Percentiles rank a stretch among this genome's conserved stretches.
Evolutionary conservation across 2,329 filamentous ascomycete genomes (phyloP).

Genomic region (Dichotomopilus funicola): DNA sequence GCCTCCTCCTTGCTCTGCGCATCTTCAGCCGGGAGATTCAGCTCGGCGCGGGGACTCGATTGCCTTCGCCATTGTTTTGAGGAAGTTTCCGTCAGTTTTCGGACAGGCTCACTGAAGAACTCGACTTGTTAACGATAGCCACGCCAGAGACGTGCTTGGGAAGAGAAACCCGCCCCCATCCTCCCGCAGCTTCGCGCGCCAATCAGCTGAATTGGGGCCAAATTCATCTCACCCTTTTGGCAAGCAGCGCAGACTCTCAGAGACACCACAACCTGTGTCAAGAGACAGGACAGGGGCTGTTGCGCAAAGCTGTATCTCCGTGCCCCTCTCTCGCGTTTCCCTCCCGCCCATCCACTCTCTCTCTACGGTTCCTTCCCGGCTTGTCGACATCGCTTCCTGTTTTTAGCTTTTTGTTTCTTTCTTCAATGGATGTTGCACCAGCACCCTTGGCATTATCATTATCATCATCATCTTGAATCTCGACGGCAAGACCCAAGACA

Average conservation of each 20-base stretch:
- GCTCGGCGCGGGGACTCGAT: no score
- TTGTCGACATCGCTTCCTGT: not conserved
- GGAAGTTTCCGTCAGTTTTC: no score
- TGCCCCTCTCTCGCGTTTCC: constrained; percentile 9
- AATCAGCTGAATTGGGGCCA: not conserved
- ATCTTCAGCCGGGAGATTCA: no score
- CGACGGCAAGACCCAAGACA: no score
- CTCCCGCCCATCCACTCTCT: constrained; percentile 5
- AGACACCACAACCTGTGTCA: not conserved
- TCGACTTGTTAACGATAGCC: no score
- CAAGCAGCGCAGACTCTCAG: not conserved
- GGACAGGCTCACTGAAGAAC: no score
- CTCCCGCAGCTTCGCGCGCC: not conserved
- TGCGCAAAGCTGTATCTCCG: constrained; percentile 9
- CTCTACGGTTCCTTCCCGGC: constrained; percentile 7
- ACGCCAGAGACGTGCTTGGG: not conserved
- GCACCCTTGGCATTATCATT: no score
- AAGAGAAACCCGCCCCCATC: not conserved
- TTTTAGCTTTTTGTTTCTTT: constrained; percentile 21
- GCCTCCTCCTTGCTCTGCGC: not conserved
- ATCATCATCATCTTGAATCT: no score
- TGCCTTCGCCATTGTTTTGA: no score
- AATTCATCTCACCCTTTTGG: not conserved
- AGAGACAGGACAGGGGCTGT: not conserved
- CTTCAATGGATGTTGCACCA: not conserved